A percentile compares a stretch with the other conserved stretches of the same genome.
These are phyloP conservation scores for Talaromyces wortmannii DNA, from an alignment of 495 filamentous ascomycete genomes.

Conservation along the genomic window DNA sequence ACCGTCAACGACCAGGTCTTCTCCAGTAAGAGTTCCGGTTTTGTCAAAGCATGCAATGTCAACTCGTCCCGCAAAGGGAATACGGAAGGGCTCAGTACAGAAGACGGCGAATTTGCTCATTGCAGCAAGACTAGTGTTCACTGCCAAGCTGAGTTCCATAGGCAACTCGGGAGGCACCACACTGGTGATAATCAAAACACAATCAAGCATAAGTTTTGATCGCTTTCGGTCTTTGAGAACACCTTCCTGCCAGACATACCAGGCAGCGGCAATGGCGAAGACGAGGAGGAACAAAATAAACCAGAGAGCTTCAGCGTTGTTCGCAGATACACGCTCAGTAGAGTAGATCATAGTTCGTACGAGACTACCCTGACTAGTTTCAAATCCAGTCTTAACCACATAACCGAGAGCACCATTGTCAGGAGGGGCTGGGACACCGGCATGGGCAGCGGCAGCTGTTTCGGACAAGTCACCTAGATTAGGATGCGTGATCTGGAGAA, in stretches of 20 bases:
- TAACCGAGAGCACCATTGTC: conserved; percentile 93
- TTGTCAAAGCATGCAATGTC: conserved; percentile 99
- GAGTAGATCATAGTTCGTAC: conserved; percentile 99
- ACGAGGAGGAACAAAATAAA: conserved; percentile 96
- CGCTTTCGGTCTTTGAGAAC: conserved; percentile 88
- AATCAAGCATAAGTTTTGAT: conserved; percentile 94
- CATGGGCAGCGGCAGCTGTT: conserved; percentile 56
- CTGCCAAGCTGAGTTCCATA: conserved; percentile 95
- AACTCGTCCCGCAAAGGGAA: conserved; percentile 91
- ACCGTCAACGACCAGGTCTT: conserved; percentile 95
- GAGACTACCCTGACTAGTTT: conserved; percentile 95
- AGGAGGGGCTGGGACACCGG: conserved; percentile 68
- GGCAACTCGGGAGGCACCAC: conserved; percentile 96
- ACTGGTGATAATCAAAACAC: conserved; percentile 93
- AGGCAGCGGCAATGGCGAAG: conserved; percentile 96
- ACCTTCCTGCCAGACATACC: conserved; percentile 99
- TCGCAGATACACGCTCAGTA: conserved; percentile 95
- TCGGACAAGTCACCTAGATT: conserved; percentile 56
- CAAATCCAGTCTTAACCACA: conserved; percentile 95
- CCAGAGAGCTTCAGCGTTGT: conserved; percentile 86
- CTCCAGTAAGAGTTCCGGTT: conserved; percentile 93
- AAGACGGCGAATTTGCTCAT: conserved; percentile 94
- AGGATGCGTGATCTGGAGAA: conserved; percentile 86
- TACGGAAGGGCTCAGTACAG: conserved; percentile 99
- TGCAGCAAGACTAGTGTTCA: conserved; percentile 97